Percentiles rank a stretch among this genome's conserved stretches.
These are phyloP conservation scores for Pestalotiopsis sp. DNA, from an alignment of 2,329 filamentous ascomycete genomes.

Conservation along the genomic window DNA sequence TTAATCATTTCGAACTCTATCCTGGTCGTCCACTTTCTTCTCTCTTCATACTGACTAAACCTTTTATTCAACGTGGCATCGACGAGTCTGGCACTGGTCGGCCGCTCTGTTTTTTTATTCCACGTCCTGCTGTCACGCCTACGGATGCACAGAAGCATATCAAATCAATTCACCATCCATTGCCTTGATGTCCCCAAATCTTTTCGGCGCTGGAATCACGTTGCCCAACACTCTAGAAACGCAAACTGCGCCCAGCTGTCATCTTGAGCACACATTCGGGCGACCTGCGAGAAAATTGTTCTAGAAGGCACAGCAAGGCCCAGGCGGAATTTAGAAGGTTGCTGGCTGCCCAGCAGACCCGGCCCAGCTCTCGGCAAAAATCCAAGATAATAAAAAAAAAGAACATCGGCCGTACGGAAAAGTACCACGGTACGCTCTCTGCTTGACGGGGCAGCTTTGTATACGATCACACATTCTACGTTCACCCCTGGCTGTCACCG, in stretches of 20 bases:
- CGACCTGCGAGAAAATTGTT: neutral
- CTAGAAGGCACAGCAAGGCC: neutral
- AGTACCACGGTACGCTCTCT: neutral
- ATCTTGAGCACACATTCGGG: neutral
- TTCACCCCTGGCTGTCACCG: neutral
- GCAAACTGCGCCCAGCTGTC: neutral
- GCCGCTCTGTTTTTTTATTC: neutral
- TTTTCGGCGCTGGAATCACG: neutral
- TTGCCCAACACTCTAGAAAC: neutral
- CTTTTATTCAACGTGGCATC: neutral
- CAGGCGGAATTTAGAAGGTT: neutral
- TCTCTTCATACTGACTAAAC: neutral
- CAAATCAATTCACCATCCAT: neutral
- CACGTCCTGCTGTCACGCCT: neutral
- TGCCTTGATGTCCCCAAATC: neutral
- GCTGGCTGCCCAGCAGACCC: neutral
- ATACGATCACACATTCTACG: neutral
- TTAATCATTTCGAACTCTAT: neutral
- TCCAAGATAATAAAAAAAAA: neutral
- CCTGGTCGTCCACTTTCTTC: neutral
- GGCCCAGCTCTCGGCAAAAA: conserved; percentile 1
- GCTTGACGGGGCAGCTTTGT: neutral
- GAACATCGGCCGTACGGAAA: conserved; percentile 6
- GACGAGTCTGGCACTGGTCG: neutral
- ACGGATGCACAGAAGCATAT: neutral